Evolutionary conservation across 2,329 filamentous ascomycete species (phyloP).

Genomic region (Zymoseptoria passerinii): DNA sequence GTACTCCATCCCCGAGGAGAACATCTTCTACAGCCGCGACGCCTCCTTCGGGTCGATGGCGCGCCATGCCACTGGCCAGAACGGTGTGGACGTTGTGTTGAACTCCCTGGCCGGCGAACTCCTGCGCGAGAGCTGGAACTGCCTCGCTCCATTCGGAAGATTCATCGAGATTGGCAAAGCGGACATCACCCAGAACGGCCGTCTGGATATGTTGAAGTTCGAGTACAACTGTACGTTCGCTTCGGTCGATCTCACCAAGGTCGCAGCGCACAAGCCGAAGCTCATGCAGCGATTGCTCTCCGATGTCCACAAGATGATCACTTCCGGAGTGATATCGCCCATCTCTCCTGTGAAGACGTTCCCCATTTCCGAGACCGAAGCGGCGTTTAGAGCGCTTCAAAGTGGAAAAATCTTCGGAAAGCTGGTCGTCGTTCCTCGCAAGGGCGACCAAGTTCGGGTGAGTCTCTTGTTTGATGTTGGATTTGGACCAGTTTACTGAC

Average conservation of each 20-base stretch:
- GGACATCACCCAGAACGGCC: slow-evolving; percentile 8
- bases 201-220: slow-evolving; percentile 9
- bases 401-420: neutral
- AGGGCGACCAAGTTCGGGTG: neutral
- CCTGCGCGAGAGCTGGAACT: slow-evolving; percentile 21
- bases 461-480: neutral
- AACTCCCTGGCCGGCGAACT: slow-evolving; percentile 23
- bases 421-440: neutral
- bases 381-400: neutral
- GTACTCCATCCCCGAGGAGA: slow-evolving; percentile 24
- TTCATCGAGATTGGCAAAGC: slow-evolving; percentile 24
- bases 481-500: neutral
- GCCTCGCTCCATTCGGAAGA: slow-evolving; percentile 24
- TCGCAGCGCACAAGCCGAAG: slow-evolving; percentile 1
- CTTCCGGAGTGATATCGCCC: neutral
- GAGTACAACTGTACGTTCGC: slow-evolving; percentile 3
- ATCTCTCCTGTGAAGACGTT: neutral
- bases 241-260: slow-evolving; percentile 4
- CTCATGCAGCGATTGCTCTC: slow-evolving; percentile 1
- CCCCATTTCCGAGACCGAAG: slow-evolving; percentile 1
- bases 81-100: slow-evolving; percentile 30
- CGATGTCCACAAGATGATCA: neutral
- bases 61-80: slow-evolving; percentile 19
- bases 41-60: slow-evolving; percentile 18
- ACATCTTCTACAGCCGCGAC: slow-evolving; percentile 29